Base-by-base conservation (phyloP, 2,329 filamentous ascomycete genomes). In the Aureobasidium pullulans region DNA sequence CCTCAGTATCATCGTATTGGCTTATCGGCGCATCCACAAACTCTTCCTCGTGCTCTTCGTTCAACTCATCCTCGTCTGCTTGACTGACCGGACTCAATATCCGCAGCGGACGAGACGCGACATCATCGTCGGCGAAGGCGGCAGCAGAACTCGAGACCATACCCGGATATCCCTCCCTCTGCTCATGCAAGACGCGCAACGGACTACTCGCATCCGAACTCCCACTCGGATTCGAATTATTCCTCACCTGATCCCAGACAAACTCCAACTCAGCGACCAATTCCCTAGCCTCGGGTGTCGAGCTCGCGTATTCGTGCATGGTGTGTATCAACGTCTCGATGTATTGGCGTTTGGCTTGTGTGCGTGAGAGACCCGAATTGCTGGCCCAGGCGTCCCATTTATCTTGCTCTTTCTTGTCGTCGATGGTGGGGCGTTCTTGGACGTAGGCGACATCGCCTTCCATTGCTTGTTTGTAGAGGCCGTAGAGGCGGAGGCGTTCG, bases 391-490 rank as follows among this genome's bases (percentile, higher is more conserved):
- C 91, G 77, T 97, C 93, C 90, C 83, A 73, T 60, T 73, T 72
- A 61, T 73, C 70, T 46, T 68, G 67, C 64, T 85, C 64, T 60
- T 69, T 69, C 31, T 56, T 50, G 46, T 39, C 50, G 5, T 43
- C 31, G 39, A 23, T 31, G 15, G n/a, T n/a, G 1, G 94, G 93
- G 47, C 91, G 84, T 68, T 93, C 87, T 87, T 96, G 95, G 52
- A 97, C 90, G 50, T 90, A 89, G 66, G 94, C 89, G 36, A 97
- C 92, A 74, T 99, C 90, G 50, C 94, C 94, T 78, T 99, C 92
- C 94, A 97, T 97, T 63, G 91, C 91, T 75, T 99, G 94, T 73
- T 99, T 99, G 79, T 99, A 99, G 65, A 99, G 82, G 64, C 94
- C 94, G 86, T 99, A 99, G 63, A 99, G 87, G 61, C 89, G 88